A percentile compares a stretch with the other conserved stretches of the same genome.
Evolutionary conservation across 2,329 filamentous ascomycete species (phyloP).

Genomic region (Monosporascus ibericus): DNA sequence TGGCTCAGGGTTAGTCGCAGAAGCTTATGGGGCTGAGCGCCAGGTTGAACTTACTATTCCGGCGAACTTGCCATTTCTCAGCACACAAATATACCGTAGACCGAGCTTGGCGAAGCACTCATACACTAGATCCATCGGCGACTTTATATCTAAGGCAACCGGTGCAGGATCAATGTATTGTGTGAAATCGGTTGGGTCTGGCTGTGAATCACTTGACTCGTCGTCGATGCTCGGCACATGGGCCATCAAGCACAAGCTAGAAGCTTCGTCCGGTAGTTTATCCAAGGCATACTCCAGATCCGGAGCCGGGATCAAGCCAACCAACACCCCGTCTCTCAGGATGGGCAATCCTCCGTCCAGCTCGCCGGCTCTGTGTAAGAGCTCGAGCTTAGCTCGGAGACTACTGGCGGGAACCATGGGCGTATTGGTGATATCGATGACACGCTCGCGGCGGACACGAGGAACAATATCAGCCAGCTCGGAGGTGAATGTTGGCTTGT

Average conservation of each 20-base stretch:
- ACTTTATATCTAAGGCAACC: slow-evolving; percentile 79
- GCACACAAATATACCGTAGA: slow-evolving; percentile 84
- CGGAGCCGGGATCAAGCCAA: slow-evolving; percentile 87
- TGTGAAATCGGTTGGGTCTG: slow-evolving; percentile 77
- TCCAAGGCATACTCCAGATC: slow-evolving; percentile 93
- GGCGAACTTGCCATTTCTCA: slow-evolving; percentile 76
- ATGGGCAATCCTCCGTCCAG: slow-evolving; percentile 90
- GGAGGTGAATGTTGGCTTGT: slow-evolving; percentile 83
- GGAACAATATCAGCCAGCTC: slow-evolving; percentile 83
- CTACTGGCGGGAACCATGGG: slow-evolving; percentile 71
- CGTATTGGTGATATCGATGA: slow-evolving; percentile 84
- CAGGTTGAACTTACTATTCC: slow-evolving; percentile 62
- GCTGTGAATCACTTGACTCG: slow-evolving; percentile 46
- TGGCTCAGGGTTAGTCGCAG: slow-evolving; percentile 26
- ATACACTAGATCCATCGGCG: slow-evolving; percentile 90
- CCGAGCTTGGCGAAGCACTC: slow-evolving; percentile 95
- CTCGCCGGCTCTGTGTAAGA: slow-evolving; percentile 79
- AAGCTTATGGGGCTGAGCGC: neutral
- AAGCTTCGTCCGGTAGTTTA: slow-evolving; percentile 68
- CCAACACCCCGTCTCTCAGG: slow-evolving; percentile 68
- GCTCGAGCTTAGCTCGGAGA: slow-evolving; percentile 73
- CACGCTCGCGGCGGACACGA: slow-evolving; percentile 63
- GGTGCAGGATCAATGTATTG: slow-evolving; percentile 89
- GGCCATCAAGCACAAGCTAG: slow-evolving; percentile 76
- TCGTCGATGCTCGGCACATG: slow-evolving; percentile 58